These are phyloP conservation scores for Termitomyces sp. DNA, from an alignment of 1,284 basidiomycete genomes.

Conservation along the genomic window DNA sequence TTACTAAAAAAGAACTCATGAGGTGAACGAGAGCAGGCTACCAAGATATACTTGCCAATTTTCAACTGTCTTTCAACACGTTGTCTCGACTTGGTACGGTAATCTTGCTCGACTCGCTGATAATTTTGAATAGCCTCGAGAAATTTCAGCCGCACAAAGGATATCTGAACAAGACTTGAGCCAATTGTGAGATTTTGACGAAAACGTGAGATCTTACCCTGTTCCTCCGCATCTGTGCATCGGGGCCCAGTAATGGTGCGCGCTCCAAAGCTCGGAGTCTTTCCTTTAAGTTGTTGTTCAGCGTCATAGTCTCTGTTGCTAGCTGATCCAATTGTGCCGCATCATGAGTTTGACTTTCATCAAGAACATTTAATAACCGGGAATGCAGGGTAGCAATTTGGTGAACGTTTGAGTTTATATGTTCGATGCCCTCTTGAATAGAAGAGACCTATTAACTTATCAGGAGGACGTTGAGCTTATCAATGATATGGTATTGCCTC, in stretches of 20 bases:
- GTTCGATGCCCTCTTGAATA: slow-evolving; percentile 55
- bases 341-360: slow-evolving; percentile 43
- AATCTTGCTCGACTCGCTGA: slow-evolving; percentile 85
- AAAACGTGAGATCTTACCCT: slow-evolving; percentile 46
- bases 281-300: slow-evolving; percentile 60
- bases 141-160: slow-evolving; percentile 56
- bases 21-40: background rate
- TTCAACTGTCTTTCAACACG: slow-evolving; percentile 86
- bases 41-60: slow-evolving; percentile 53
- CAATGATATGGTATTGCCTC: slow-evolving; percentile 21
- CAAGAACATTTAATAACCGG: slow-evolving; percentile 53
- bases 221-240: slow-evolving; percentile 64
- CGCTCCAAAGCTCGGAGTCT: slow-evolving; percentile 56
- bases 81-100: slow-evolving; percentile 75
- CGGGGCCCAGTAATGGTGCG: slow-evolving; percentile 30
- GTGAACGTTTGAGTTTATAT: slow-evolving; percentile 51
- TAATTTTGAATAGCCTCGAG: slow-evolving; percentile 67
- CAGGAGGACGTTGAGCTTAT: background rate
- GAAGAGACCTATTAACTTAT: slow-evolving; percentile 36
- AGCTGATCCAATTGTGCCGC: slow-evolving; percentile 50
- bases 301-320: slow-evolving; percentile 54
- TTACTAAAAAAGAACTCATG: slow-evolving; percentile 46
- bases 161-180: slow-evolving; percentile 33
- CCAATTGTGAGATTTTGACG: background rate
- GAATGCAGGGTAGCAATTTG: slow-evolving; percentile 56